Evolutionary conservation across 2,329 filamentous ascomycete species (phyloP), one percentile per base, ranked within the genome.

Genomic region (Aureobasidium sp.): DNA sequence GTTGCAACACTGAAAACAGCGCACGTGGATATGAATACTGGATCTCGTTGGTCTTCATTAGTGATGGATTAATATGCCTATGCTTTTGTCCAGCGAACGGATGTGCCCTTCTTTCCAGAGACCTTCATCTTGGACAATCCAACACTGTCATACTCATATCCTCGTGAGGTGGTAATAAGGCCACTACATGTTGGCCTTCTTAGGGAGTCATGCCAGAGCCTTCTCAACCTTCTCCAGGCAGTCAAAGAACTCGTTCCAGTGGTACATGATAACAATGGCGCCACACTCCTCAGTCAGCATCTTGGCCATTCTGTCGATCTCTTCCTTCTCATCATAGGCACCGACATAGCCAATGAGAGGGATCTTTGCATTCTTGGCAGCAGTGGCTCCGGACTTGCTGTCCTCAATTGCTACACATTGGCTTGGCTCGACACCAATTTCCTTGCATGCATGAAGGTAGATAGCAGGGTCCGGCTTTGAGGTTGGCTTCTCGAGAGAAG

Each of bases 381-480:
- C 90, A 63, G 88, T 83, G 47, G 89, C 89, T 65, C 91, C 91
- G 68, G 87, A 91, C 82, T 89, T 90, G 80, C 87, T 90, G 79
- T 96, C 91, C 80, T 96, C 91, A 63, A 96, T 84, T 27, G 91
- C 89, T 36, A 96, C 81, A 67, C 84, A 86, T 80, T 95, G 87
- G 51, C 79, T 78, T 1, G 90, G 79, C 69, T 82, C 84, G 76
- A 88, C 88, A 65, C 87, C 87, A 57, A 95, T 81, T 72, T 84
- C 78, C 76, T 91, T 78, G 72, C 91, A 84, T 25, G 91, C 89
- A 74, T 87, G 83, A 66, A 91, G 77, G 79, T 96, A 96, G 76
- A 96, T 88, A 67, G 90, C 89, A 20, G 92, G 91, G 76, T 96
- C 89, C 17, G 91, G 91, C 83, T 96, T 96, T 75, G 86, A 89